Evolutionary conservation across 148 eudicot genomes (phyloP).

Genomic region (Rhododendron mucronatum): DNA sequence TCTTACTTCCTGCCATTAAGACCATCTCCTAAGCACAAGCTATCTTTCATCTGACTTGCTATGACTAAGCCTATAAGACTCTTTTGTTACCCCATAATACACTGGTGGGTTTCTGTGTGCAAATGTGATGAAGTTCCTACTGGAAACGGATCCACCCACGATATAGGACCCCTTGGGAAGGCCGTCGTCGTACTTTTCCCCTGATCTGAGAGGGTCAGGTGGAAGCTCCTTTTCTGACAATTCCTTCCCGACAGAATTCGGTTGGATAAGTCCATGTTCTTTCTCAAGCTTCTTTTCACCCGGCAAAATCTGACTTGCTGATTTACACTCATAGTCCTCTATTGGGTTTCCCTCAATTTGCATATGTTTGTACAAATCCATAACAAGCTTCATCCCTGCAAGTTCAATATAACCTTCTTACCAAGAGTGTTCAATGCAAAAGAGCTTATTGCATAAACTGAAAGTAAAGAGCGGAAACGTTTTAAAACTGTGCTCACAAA

Average conservation of each 20-base stretch:
- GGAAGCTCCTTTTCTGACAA: not conserved
- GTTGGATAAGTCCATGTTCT: not conserved
- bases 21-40: not conserved
- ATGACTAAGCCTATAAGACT: not conserved
- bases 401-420: not conserved
- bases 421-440: not conserved
- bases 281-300: not conserved
- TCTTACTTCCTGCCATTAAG: not conserved
- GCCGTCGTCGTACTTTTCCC: not conserved
- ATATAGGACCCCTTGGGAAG: slow-evolving; percentile 4
- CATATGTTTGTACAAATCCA: slow-evolving; percentile 19
- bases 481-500: not conserved
- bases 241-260: not conserved
- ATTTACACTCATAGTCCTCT: not conserved
- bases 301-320: not conserved
- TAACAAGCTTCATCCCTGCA: slow-evolving; percentile 22
- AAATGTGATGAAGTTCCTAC: slow-evolving; percentile 16
- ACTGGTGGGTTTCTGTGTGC: slow-evolving; percentile 6
- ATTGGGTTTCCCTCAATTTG: slow-evolving; percentile 10
- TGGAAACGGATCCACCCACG: slow-evolving; percentile 8
- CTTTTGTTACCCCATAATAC: slow-evolving; percentile 16
- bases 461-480: not conserved
- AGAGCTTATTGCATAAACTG: not conserved
- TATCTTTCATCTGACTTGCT: not conserved
- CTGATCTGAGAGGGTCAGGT: not conserved